Evolutionary conservation across 257 asterid species (phyloP).

Genomic region (Solanum chiquidenum): DNA sequence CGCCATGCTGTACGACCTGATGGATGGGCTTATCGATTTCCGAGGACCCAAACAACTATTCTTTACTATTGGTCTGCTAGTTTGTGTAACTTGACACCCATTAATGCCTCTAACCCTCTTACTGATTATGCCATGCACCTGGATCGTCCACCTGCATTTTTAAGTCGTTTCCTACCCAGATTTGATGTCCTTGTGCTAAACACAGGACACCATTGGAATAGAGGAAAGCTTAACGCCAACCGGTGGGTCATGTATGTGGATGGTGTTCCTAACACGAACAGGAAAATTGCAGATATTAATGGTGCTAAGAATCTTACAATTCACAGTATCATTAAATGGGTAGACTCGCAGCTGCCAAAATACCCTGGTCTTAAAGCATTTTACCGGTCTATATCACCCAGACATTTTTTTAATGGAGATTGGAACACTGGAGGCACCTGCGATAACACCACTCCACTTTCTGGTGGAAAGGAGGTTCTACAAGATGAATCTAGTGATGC

Average conservation of each 20-base stretch:
- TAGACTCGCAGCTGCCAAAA: slow-evolving; percentile 55
- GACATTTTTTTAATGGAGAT: slow-evolving; percentile 92
- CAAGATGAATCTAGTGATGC: slow-evolving; percentile 63
- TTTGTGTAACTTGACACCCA: slow-evolving; percentile 70
- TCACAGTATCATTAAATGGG: slow-evolving; percentile 66
- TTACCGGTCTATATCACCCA: slow-evolving; percentile 63
- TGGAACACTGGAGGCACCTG: slow-evolving; percentile 96
- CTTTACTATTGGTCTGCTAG: slow-evolving; percentile 97
- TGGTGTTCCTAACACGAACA: slow-evolving; percentile 57
- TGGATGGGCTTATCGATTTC: slow-evolving; percentile 92
- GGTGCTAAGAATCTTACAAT: slow-evolving; percentile 68
- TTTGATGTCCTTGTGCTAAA: slow-evolving; percentile 67
- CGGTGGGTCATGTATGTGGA: slow-evolving; percentile 77
- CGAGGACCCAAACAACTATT: slow-evolving; percentile 67
- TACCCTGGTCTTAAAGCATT: slow-evolving; percentile 66
- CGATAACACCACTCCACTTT: slow-evolving; percentile 61
- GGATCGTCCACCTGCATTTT: slow-evolving; percentile 76
- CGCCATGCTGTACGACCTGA: slow-evolving; percentile 75
- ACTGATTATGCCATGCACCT: slow-evolving; percentile 82
- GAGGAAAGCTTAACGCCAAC: slow-evolving; percentile 73
- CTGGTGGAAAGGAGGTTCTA: slow-evolving; percentile 57
- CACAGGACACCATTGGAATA: slow-evolving; percentile 96
- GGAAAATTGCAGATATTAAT: slow-evolving; percentile 36
- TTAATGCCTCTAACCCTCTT: slow-evolving; percentile 24
- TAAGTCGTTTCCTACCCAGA: slow-evolving; percentile 44